Conservation (phyloP, 352 stramenopile species). For the Globisporangium alternatum region DNA sequence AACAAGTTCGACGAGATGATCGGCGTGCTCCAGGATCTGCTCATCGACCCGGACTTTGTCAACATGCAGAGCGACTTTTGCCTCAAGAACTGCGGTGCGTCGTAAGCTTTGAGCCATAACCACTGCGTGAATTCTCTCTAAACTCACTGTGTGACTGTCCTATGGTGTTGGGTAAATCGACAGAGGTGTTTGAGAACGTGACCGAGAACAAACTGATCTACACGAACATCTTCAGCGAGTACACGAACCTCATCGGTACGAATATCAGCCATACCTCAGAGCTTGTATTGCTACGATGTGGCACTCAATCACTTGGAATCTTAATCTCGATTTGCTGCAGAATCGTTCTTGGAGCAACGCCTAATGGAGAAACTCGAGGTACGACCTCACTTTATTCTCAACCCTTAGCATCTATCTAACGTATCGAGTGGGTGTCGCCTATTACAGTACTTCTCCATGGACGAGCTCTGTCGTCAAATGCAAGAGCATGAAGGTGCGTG, state of each 20-base stretch:
- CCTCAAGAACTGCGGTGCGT: constrained; percentile 68
- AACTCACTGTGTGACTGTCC: too few relatives aligned
- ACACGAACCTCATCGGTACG: constrained; percentile 75
- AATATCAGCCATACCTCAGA: not conserved
- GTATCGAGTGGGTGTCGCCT: not conserved
- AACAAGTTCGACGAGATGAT: constrained; percentile 82
- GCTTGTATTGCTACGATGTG: not conserved
- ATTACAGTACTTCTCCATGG: constrained; percentile 77
- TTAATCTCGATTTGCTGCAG: constrained; percentile 20
- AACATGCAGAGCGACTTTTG: constrained; percentile 77
- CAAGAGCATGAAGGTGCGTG: constrained; percentile 71
- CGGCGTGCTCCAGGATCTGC: constrained; percentile 67
- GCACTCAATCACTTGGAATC: not conserved
- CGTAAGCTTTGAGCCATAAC: not conserved
- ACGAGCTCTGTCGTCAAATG: constrained; percentile 74
- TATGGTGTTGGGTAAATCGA: not conserved
- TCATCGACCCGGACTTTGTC: constrained; percentile 81
- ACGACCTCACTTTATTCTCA: not conserved
- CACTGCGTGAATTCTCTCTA: not conserved
- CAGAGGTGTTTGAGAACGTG: constrained; percentile 82
- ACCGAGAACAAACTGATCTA: constrained; percentile 86
- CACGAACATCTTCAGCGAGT: constrained; percentile 77
- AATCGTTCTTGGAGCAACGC: constrained; percentile 66
- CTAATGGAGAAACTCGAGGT: constrained; percentile 68
- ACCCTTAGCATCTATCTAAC: not conserved